phyloP scores from a whole-genome alignment of 495 filamentous ascomycete species.

The Oleoguttula mirabilis region DNA sequence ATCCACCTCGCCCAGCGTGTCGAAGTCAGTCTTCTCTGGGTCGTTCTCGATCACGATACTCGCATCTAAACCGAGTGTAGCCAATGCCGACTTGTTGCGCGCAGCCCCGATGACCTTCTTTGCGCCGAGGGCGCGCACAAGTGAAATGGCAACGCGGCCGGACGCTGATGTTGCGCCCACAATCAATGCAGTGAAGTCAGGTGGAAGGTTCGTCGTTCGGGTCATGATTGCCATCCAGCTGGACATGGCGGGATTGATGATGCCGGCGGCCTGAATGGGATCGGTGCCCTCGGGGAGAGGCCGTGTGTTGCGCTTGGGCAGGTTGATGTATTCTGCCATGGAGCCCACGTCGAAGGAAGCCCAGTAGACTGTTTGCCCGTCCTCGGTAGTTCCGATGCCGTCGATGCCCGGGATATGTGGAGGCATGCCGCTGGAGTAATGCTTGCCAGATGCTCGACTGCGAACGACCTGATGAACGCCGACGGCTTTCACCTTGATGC shows the following conservation, averaged over 20 bases:
- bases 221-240: conserved; percentile 33
- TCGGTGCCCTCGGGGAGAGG: conserved; percentile 22
- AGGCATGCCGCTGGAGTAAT: conserved; percentile 30
- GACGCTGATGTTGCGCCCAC: conserved; percentile 35
- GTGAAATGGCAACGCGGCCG: conserved; percentile 30
- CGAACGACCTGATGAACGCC: conserved; percentile 36
- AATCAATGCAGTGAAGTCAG: conserved; percentile 32
- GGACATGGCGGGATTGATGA: conserved; percentile 37
- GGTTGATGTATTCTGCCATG: conserved; percentile 9
- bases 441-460: conserved; percentile 32
- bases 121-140: conserved; percentile 33
- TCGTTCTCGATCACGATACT: conserved; percentile 28
- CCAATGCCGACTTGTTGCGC: conserved; percentile 28
- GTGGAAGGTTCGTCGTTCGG: conserved; percentile 26
- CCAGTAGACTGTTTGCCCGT: conserved; percentile 34
- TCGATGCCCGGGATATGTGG: conserved; percentile 28
- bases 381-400: conserved; percentile 22
- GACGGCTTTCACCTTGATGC: conserved; percentile 26
- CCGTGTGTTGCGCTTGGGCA: conserved; percentile 1
- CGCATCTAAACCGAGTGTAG: conserved; percentile 32
- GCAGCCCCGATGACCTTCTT: conserved; percentile 33
- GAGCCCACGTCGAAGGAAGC: conserved; percentile 18
- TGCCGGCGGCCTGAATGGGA: conserved; percentile 32
- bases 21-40: conserved; percentile 32
- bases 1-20: conserved; percentile 22